Evolutionary conservation across 2,329 filamentous ascomycete species (phyloP).

Genomic region (Hymenoscyphus fraxineus): DNA sequence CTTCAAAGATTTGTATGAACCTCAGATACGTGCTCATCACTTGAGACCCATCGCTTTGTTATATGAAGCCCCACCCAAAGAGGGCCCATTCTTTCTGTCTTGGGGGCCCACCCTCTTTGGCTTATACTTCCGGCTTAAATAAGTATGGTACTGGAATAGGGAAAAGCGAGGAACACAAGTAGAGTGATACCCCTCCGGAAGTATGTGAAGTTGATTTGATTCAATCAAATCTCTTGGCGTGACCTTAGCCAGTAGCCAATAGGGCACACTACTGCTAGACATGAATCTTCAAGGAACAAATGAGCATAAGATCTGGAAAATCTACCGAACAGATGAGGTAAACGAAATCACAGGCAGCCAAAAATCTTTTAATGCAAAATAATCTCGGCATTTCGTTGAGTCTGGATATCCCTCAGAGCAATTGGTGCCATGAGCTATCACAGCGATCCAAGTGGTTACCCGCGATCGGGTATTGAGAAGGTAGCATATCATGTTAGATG

Average conservation of each 20-base stretch:
- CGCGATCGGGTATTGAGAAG: too few relatives aligned
- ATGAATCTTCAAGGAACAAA: neutral
- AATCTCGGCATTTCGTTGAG: neutral
- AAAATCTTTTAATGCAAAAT: neutral
- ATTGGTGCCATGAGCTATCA: neutral
- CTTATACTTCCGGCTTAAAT: constrained; percentile 6
- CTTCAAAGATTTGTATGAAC: neutral
- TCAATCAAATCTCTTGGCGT: neutral
- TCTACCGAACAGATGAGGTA: neutral
- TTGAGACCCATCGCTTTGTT: constrained; percentile 1
- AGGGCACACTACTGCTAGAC: neutral
- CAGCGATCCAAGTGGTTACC: neutral
- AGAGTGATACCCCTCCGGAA: neutral
- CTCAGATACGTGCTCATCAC: neutral
- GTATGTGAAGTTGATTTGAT: neutral
- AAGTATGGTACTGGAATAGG: neutral
- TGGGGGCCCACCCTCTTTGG: constrained; percentile 6
- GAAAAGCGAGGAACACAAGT: neutral
- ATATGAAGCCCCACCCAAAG: neutral
- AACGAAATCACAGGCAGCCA: neutral
- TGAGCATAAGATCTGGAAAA: neutral
- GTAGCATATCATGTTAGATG: too few relatives aligned
- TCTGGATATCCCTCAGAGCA: neutral
- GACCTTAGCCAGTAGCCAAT: neutral
- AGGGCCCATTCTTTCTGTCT: constrained; percentile 3